Evolutionary conservation across 495 filamentous ascomycete genomes (phyloP).

Genomic region (Saxispiralis lemnorum): DNA sequence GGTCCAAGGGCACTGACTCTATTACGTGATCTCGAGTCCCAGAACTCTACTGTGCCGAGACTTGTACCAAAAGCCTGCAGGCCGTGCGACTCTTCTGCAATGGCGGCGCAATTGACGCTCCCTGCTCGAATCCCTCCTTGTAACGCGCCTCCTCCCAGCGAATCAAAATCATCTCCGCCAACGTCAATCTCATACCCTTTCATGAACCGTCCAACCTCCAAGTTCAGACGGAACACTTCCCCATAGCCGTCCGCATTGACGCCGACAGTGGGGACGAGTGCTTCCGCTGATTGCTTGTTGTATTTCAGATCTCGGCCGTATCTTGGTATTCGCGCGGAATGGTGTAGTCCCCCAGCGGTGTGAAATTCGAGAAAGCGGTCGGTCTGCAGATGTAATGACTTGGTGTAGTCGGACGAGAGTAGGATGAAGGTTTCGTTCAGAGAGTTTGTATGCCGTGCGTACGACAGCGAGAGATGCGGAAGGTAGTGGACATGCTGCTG

Average conservation of each 20-base stretch:
- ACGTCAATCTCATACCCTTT: conserved; percentile 66
- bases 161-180: conserved; percentile 56
- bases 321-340: conserved; percentile 68
- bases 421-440: conserved; percentile 89
- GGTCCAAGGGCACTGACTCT: conserved; percentile 54
- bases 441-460: conserved; percentile 75
- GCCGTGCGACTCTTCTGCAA: conserved; percentile 81
- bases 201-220: conserved; percentile 83
- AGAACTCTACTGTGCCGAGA: conserved; percentile 88
- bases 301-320: conserved; percentile 85
- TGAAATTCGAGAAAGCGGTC: conserved; percentile 90
- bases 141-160: conserved; percentile 44
- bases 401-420: conserved; percentile 85
- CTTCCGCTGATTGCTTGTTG: conserved; percentile 70
- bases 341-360: conserved; percentile 73
- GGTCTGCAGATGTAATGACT: conserved; percentile 81
- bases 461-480: conserved; percentile 81
- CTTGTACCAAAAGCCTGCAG: conserved; percentile 91
- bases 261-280: conserved; percentile 72
- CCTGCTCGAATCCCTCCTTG: conserved; percentile 72
- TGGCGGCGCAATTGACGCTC: conserved; percentile 71
- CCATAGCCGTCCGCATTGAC: conserved; percentile 67
- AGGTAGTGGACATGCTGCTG: conserved; percentile 93
- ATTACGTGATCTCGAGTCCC: conserved; percentile 69
- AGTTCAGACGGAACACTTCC: conserved; percentile 81